Conservation (phyloP, 1,139 yeast species). For the Trichomonascaceae sp. region DNA sequence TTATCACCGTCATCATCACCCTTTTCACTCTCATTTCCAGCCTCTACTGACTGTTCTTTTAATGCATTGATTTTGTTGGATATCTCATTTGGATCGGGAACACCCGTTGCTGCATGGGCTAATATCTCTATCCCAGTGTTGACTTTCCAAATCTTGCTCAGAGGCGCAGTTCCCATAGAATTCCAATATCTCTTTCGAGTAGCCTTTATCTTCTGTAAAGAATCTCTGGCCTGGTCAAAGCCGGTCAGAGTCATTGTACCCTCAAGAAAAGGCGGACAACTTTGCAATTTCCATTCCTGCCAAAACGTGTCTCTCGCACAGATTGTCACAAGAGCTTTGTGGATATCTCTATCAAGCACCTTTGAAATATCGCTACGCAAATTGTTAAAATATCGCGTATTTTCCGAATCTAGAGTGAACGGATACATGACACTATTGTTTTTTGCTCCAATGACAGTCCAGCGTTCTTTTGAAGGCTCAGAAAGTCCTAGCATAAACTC, state of each 20-base stretch:
- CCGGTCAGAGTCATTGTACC: constrained; percentile 16
- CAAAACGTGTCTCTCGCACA: constrained; percentile 29
- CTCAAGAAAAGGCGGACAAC: constrained; percentile 30
- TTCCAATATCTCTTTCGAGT: constrained; percentile 28
- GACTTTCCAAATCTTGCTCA: constrained; percentile 30
- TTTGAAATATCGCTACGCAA: not conserved
- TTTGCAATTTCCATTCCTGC: constrained; percentile 33
- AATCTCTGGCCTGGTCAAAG: constrained; percentile 12
- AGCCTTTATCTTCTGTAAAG: constrained; percentile 16
- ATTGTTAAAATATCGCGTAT: constrained; percentile 15
- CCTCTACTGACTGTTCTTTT: constrained; percentile 6
- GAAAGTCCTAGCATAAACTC: constrained; percentile 28
- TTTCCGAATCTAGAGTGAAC: constrained; percentile 21
- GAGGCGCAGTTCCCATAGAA: constrained; percentile 34
- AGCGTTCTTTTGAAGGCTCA: constrained; percentile 16
- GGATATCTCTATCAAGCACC: constrained; percentile 16
- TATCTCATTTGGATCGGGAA: constrained; percentile 22
- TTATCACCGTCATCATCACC: constrained; percentile 11
- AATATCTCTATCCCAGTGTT: constrained; percentile 26
- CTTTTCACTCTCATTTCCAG: constrained; percentile 5
- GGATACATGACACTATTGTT: constrained; percentile 27
- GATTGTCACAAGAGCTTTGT: constrained; percentile 21
- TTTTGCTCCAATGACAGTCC: constrained; percentile 17
- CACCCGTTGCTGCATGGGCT: constrained; percentile 10
- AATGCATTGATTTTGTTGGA: constrained; percentile 16